Conservation (phyloP, 257 asterid species). For the Rauvolfia tetraphylla region DNA sequence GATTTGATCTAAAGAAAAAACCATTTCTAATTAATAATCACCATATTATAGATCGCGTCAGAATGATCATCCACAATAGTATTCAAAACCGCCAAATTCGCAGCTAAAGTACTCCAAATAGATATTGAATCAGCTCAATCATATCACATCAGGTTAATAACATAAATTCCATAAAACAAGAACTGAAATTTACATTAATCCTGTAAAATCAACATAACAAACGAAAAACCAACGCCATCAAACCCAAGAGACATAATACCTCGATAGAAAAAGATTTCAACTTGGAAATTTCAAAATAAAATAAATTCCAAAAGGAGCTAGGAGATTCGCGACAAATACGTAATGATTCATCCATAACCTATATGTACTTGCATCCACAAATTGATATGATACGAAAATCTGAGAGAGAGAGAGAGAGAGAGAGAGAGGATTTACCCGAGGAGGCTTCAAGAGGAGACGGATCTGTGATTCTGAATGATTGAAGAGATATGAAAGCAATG, state of each 20-base stretch:
- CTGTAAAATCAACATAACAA: neutral
- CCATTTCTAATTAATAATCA: neutral
- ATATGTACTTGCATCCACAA: no score
- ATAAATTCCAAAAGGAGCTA: neutral
- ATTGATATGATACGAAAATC: neutral
- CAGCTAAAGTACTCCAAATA: neutral
- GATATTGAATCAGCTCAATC: neutral
- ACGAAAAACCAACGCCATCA: no score
- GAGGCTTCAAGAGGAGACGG: neutral
- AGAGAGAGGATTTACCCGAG: neutral
- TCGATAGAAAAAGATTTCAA: neutral
- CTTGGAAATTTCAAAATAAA: no score
- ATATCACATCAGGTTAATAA: no score
- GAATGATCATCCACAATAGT: neutral
- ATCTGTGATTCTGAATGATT: neutral
- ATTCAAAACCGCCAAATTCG: neutral
- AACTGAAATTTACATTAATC: no score
- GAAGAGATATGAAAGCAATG: neutral
- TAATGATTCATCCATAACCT: neutral
- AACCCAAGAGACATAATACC: no score
- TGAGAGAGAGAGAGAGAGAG: no score
- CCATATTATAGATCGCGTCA: neutral
- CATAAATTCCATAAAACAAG: neutral
- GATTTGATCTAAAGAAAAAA: neutral
- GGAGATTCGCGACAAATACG: neutral